Evolutionary conservation across 192 early-diverging fungal genomes (phyloP).

Genomic region (Coemansia sp.): DNA sequence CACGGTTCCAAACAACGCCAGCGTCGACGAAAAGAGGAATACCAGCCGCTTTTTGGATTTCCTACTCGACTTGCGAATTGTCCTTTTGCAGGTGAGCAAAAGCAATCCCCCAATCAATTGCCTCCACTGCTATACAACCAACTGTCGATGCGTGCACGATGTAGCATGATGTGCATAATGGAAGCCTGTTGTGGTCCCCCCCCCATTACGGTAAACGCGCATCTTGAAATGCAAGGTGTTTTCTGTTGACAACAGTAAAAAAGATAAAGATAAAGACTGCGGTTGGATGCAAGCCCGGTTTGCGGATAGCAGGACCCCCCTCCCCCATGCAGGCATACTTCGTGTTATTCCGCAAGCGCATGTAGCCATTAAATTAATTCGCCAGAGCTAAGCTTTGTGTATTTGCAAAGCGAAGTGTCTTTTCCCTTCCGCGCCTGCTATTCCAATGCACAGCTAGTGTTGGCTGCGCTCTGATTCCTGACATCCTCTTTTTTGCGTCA

Average conservation of each 20-base stretch:
- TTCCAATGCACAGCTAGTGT: background rate
- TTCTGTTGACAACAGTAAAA: background rate
- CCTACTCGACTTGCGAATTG: constrained; percentile 49
- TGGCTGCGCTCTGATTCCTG: background rate
- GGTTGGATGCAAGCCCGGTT: background rate
- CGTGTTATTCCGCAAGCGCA: background rate
- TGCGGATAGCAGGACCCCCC: background rate
- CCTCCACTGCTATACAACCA: background rate
- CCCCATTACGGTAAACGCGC: background rate
- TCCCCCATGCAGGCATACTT: background rate
- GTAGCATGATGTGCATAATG: background rate
- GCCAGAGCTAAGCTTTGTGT: background rate
- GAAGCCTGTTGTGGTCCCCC: background rate
- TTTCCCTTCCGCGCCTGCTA: background rate
- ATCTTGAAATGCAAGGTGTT: background rate
- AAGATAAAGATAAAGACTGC: background rate
- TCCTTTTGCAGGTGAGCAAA: constrained; percentile 52
- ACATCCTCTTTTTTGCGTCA: background rate
- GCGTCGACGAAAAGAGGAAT: constrained; percentile 30
- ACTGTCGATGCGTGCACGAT: background rate
- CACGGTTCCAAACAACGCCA: constrained; percentile 24
- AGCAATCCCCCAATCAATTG: background rate
- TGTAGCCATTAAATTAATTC: background rate
- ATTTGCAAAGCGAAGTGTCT: background rate
- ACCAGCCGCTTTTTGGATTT: constrained; percentile 52